Base-by-base conservation (phyloP, 441 rosid genomes). In the Syzygium syzygioides region DNA sequence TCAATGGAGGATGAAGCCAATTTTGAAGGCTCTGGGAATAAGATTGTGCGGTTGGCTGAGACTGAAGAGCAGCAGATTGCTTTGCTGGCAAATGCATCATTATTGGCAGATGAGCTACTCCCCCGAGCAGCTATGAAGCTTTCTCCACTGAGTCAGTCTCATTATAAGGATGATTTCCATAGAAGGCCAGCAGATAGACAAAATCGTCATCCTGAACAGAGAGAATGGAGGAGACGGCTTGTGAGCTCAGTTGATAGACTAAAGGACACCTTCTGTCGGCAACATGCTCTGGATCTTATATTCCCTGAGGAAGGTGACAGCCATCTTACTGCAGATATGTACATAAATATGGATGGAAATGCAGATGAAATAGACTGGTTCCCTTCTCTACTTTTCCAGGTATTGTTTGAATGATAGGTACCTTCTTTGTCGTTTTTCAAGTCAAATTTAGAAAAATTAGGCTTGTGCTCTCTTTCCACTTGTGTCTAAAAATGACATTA, bases 81-180 rank as follows among this genome's bases (percentile, higher is more conserved):
- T 86, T 94, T 98, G 94, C 94, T 96, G 26, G 99, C 99, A 87
- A 98, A 98, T 93, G 99, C 99, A 86, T 98, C 99, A 88, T 92
- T 97, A 89, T 93, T 98, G 92, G 98, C 99, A 18, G 99, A 98
- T 92, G 99, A 98, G 89, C 93, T 98, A 57, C 98, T 98, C 85
- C 99, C 99, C 45, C 98, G 99, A 88, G 99, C 99, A 62, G 98
- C 99, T 88, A 95, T 95, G 98, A 98, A 96, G 91, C 98, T 98
- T 32, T 92, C 98, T 89, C 96, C 98, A 83, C 66, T 91, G 54
- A 93, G 90, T 91, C 98, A 95, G 87, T 90, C 91, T 87, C 94
- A 90, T 92, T 89, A 94, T 90, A 95, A 91, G 91, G 97, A 96
- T 90, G 99, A 96, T 88, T 87, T 90, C 68, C 94, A 92, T 85